Evolutionary conservation across 2,329 filamentous ascomycete genomes (phyloP).

Genomic region (Eutypa lata): DNA sequence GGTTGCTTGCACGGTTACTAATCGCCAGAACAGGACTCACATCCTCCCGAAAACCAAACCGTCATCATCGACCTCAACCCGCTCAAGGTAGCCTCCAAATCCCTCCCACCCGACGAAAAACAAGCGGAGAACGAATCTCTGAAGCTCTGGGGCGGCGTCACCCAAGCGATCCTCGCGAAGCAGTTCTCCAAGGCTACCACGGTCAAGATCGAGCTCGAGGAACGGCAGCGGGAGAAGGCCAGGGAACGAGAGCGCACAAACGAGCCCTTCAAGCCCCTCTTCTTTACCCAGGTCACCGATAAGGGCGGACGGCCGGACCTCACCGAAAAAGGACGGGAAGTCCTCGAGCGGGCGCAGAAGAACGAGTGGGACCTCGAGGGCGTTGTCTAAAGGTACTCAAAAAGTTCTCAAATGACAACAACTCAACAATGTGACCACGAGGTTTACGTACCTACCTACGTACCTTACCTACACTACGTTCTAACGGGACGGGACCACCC

Average conservation of each 20-base stretch:
- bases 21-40: slow-evolving; percentile 35
- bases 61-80: slow-evolving; percentile 88
- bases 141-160: slow-evolving; percentile 83
- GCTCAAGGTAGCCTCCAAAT: slow-evolving; percentile 74
- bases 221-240: slow-evolving; percentile 81
- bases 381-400: slow-evolving; percentile 32
- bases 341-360: slow-evolving; percentile 51
- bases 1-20: slow-evolving; percentile 2
- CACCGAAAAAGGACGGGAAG: slow-evolving; percentile 49
- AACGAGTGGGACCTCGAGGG: slow-evolving; percentile 50
- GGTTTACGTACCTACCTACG: no score
- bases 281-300: slow-evolving; percentile 66
- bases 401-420: no score
- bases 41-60: slow-evolving; percentile 57
- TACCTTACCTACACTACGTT: no score
- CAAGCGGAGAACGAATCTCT: slow-evolving; percentile 90
- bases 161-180: slow-evolving; percentile 77
- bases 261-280: slow-evolving; percentile 77
- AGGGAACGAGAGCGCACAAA: slow-evolving; percentile 70
- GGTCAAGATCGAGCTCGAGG: slow-evolving; percentile 88
- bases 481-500: no score
- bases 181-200: slow-evolving; percentile 82
- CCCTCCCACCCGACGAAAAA: slow-evolving; percentile 69
- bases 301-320: slow-evolving; percentile 55
- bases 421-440: no score